Base-by-base conservation (phyloP, 805 yeast genomes). In the Candida maesae region DNA sequence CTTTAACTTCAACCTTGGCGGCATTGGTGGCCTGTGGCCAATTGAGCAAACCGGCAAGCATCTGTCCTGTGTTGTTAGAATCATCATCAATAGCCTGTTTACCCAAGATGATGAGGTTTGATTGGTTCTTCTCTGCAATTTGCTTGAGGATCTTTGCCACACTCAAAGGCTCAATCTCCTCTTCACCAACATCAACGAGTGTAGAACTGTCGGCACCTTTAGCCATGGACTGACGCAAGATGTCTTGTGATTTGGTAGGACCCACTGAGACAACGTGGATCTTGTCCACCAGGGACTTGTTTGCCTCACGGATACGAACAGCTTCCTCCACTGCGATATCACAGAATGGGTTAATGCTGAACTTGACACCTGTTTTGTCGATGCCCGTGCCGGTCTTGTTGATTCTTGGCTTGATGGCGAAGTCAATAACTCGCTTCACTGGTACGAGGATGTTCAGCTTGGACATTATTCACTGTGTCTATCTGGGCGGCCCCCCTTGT, bases 21-120 rank as follows among this genome's bases (percentile, higher is more conserved):
- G 96, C 97, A 59, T 88, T 86, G 25, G 97, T 91, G 25, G 96
- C 96, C 58, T 90, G 97, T 15, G 97, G 95, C 98, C 98, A 91
- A 57, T 81, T 78, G 64, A 91, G 74, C 46, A 91, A 68, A 9
- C 96, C 96, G 2, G 96, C 98, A 40, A 93, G 75, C 80, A 93
- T 88, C 65, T 90, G 98, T 20, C 98, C 99, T 12, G 96, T 90
- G 65, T 90, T 96, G 63, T 87, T 88, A 33, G 87, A 72, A 58
- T 93, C 99, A 53, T 89, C 95, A 65, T 93, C 99, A 54, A 93
- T 90, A 29, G 98, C 88, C 66, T 93, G 99, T 61, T 93, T 93
- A 35, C 99, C 99, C 62, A 93, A 72, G 30, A 93, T 77, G 33
- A 93, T 81, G 60, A 93, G 67, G 64, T 93, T 90, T 29, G 86